These are phyloP conservation scores for Fistulina hepatica DNA, from an alignment of 1,284 basidiomycete genomes.

Conservation along the genomic window DNA sequence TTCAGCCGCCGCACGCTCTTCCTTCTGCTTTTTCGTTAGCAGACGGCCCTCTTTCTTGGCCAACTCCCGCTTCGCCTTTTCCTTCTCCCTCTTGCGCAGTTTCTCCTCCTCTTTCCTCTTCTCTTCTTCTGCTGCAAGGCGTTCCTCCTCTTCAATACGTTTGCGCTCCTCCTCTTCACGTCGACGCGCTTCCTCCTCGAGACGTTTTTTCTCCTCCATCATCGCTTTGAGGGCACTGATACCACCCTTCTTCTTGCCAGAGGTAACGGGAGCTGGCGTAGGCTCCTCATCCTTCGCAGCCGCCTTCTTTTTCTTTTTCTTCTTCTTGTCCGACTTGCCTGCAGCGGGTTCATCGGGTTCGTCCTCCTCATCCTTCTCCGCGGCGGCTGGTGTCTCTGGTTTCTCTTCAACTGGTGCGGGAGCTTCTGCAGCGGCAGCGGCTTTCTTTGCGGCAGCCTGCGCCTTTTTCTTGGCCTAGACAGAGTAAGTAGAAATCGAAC, in stretches of 20 bases:
- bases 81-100: slow-evolving; percentile 78
- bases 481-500: slow-evolving; percentile 5
- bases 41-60: slow-evolving; percentile 86
- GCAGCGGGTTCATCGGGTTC: slow-evolving; percentile 46
- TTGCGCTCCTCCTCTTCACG: slow-evolving; percentile 65
- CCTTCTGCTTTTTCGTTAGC: slow-evolving; percentile 93
- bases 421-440: slow-evolving; percentile 21
- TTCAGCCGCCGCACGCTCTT: slow-evolving; percentile 87
- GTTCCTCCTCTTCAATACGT: slow-evolving; percentile 80
- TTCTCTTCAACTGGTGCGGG: slow-evolving; percentile 19
- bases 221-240: slow-evolving; percentile 68
- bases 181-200: slow-evolving; percentile 70
- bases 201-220: slow-evolving; percentile 81
- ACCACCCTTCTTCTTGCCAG: slow-evolving; percentile 61
- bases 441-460: slow-evolving; percentile 81
- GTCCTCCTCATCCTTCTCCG: slow-evolving; percentile 32
- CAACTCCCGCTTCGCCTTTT: slow-evolving; percentile 79
- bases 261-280: slow-evolving; percentile 30
- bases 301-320: slow-evolving; percentile 88
- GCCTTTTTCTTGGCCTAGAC: slow-evolving; percentile 89
- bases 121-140: slow-evolving; percentile 67
- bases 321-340: slow-evolving; percentile 55
- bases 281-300: slow-evolving; percentile 64
- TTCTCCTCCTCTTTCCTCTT: slow-evolving; percentile 73
- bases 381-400: slow-evolving; percentile 19